Base-by-base conservation (phyloP, 805 yeast species). In the Candida succiphila region DNA sequence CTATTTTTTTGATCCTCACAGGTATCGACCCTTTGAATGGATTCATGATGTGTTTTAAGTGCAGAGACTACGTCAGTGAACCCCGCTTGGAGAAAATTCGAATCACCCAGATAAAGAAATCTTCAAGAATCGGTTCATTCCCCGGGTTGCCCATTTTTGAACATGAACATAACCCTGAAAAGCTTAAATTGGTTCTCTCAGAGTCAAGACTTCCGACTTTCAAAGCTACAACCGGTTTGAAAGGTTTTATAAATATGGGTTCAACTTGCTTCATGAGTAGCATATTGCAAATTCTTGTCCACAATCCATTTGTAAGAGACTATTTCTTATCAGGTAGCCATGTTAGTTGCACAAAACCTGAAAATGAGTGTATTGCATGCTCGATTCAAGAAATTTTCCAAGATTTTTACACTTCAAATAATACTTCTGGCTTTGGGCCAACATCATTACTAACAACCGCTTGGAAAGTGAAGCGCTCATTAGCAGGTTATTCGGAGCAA, bases 241-340 rank as follows among this genome's bases (percentile, higher is more conserved):
- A 82, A 33, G 98, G 98, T 3, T 73, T 92, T 44, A 78, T 86
- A 33, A 89, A 89, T 54, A 75, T 89, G 78, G 99, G 99, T 0
- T 83, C 98, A 0, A 92, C 98, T 0, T 92, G 99, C 61, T 92
- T 86, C 60, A 89, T 92, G 85, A 83, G 95, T 44, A 81, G 89
- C 25, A 75, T 88, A n/a, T 58, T 92, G 27, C 99, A 92, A 60
- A 75, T 94, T 0, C 59, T 89, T 33, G 63, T 92, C 28, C 98
- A 92, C 54, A 92, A 92, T 50, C 97, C 98, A 6, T 66, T 85
- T 37, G 70, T 92, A 28, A 71, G 89, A 37, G 72, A 77, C 46
- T 79, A 78, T 42, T 87, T 84, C 46, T 66, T 92, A 52, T 65
- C 77, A 18, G 94, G 88, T 28, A 65, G 69, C 25, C 95, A 86